Base-by-base conservation (phyloP, 2,329 filamentous ascomycete genomes). In the Exophiala lecanii-corni region DNA sequence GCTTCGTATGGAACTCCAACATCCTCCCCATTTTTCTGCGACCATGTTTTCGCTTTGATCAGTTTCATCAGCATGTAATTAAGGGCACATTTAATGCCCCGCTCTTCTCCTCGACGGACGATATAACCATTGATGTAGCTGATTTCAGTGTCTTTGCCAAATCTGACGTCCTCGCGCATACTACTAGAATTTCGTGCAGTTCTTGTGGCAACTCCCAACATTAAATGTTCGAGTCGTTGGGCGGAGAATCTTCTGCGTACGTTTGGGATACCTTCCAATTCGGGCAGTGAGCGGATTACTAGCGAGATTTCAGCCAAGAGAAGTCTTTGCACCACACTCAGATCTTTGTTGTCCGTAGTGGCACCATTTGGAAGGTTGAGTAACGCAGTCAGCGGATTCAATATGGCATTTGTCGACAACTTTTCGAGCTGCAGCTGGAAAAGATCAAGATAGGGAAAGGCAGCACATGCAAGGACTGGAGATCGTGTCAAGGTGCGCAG, bases 111-210 rank as follows among this genome's bases (percentile, higher is more conserved):
- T 30, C 83, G 76, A 38, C 71, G 74, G 21, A 94, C 73, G 47
- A 98, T 84, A 67, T 91, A 98, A 1, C 89, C 91, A 61, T 94
- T 96, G 54, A 91, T 76, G 57, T 83, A 94, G 34, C 89, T 79
- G 30, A 96, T 77, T 57, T 95, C 88, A 0, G 86, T 88, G 45
- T 72, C 66, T 48, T 68, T 67, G 1, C 85, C 83, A 1, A 65
- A 62, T 9, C 77, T 67, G 9, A 89, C 69, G 56, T 83, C 79
- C 40, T 75, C 73, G 4, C 86, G 68, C 79, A 94, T 88, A 15
- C 71, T 75, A 56, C 79, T 86, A 4, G 73, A 68, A 39, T 81
- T 78, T 42, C 75, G 65, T 9, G 71, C 69, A 9, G 78, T 81
- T 37, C 66, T 70, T 20, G 68, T 58, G 16, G 76, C 71, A 3